These are phyloP conservation scores for Wickerhamiella galacta DNA, from an alignment of 805 yeast species.

Conservation along the genomic window DNA sequence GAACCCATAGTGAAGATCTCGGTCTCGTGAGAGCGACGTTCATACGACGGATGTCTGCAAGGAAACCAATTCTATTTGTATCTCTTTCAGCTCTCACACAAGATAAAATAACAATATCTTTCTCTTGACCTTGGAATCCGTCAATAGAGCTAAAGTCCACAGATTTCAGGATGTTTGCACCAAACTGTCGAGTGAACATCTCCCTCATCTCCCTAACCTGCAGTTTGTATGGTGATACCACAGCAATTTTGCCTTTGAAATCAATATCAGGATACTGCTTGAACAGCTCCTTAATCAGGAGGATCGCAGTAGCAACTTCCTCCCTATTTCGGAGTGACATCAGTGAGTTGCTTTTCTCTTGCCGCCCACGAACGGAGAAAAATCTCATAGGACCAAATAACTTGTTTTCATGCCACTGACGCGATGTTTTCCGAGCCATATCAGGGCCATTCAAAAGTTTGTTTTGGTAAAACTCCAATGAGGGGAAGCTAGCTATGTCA, in stretches of 20 bases:
- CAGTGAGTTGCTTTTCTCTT: slow-evolving; percentile 36
- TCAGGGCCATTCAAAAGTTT: slow-evolving; percentile 59
- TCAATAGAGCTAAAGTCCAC: slow-evolving; percentile 90
- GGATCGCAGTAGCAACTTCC: slow-evolving; percentile 63
- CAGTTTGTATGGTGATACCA: slow-evolving; percentile 89
- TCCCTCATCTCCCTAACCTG: slow-evolving; percentile 47
- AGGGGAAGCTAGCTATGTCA: slow-evolving; percentile 71
- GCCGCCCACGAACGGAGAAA: slow-evolving; percentile 50
- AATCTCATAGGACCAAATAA: slow-evolving; percentile 63
- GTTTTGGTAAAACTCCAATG: slow-evolving; percentile 61
- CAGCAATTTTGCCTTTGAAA: slow-evolving; percentile 63
- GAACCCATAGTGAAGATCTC: slow-evolving; percentile 74
- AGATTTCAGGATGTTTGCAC: slow-evolving; percentile 41
- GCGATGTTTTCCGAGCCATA: slow-evolving; percentile 40
- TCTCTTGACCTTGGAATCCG: slow-evolving; percentile 97
- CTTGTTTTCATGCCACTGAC: slow-evolving; percentile 55
- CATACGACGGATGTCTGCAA: slow-evolving; percentile 86
- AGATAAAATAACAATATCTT: slow-evolving; percentile 81
- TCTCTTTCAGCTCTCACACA: slow-evolving; percentile 72
- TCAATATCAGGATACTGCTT: slow-evolving; percentile 27
- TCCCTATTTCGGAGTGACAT: slow-evolving; percentile 52
- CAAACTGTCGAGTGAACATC: slow-evolving; percentile 42
- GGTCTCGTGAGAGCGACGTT: slow-evolving; percentile 96
- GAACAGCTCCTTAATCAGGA: slow-evolving; percentile 41
- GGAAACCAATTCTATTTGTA: slow-evolving; percentile 56